phyloP scores from a whole-genome alignment of 148 eudicot genomes.

The Dianthus caryophyllus region DNA sequence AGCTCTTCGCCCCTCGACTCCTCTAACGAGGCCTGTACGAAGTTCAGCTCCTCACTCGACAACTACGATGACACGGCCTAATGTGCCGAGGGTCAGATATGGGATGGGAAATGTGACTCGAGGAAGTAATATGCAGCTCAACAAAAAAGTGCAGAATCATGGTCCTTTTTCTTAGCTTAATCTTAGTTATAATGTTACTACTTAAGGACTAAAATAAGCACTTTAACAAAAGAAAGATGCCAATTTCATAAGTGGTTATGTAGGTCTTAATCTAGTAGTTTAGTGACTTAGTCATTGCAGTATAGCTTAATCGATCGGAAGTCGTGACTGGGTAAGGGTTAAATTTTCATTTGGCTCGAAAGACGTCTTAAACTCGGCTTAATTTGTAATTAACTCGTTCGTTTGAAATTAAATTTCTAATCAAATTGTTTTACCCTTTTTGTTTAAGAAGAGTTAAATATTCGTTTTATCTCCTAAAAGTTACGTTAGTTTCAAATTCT shows the following conservation, averaged over 20 bases:
- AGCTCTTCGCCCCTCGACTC: neutral
- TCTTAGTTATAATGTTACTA: neutral
- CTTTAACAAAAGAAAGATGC: neutral
- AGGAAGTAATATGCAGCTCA: neutral
- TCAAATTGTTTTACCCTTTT: no score
- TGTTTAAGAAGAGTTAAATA: no score
- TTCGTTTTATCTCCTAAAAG: no score
- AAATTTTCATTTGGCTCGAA: neutral
- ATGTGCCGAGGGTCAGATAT: neutral
- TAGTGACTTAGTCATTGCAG: neutral
- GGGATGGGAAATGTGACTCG: slow-evolving; percentile 1
- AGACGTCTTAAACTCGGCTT: no score
- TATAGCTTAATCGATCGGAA: neutral
- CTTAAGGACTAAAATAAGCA: neutral
- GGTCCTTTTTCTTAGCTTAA: slow-evolving; percentile 10
- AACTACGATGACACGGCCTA: neutral
- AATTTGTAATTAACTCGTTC: no score
- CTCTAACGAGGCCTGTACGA: neutral
- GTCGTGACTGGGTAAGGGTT: neutral
- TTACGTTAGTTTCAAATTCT: no score
- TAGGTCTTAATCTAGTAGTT: neutral
- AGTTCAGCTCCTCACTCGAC: no score
- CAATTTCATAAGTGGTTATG: neutral
- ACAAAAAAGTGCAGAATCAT: slow-evolving; percentile 1
- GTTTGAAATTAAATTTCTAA: no score